Evolutionary conservation across 768 basidiomycete genomes (phyloP).

Genomic region (Royoungia palumana): DNA sequence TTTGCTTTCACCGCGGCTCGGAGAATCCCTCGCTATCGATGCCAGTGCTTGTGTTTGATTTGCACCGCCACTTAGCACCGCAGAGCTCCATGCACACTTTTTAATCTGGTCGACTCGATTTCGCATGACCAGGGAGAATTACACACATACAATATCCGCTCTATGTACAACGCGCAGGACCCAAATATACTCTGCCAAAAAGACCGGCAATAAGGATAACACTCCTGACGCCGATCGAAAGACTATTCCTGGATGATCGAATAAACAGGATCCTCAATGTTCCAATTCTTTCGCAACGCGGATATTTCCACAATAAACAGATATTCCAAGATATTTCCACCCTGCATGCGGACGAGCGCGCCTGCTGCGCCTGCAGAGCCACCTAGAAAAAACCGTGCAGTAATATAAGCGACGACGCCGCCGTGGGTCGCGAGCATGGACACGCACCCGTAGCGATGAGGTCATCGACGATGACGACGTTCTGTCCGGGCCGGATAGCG

Average conservation of each 20-base stretch:
- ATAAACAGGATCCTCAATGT: slow-evolving; percentile 72
- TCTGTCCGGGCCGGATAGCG: slow-evolving; percentile 78
- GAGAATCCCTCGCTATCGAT: no score
- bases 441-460: slow-evolving; percentile 88
- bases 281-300: slow-evolving; percentile 75
- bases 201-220: slow-evolving; percentile 25
- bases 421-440: not conserved
- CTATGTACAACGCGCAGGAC: not conserved
- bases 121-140: not conserved
- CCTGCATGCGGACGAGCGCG: slow-evolving; percentile 76
- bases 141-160: not conserved
- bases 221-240: not conserved
- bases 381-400: slow-evolving; percentile 42
- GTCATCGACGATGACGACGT: slow-evolving; percentile 88
- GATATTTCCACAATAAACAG: slow-evolving; percentile 87
- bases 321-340: slow-evolving; percentile 87
- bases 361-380: slow-evolving; percentile 94
- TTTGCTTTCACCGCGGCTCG: no score
- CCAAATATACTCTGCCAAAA: slow-evolving; percentile 3
- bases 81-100: no score
- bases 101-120: not conserved
- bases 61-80: no score
- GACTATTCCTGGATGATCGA: slow-evolving; percentile 74
- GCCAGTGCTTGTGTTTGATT: no score
- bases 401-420: slow-evolving; percentile 7